Base-by-base conservation (phyloP, 768 basidiomycete genomes). In the Mycena venus region DNA sequence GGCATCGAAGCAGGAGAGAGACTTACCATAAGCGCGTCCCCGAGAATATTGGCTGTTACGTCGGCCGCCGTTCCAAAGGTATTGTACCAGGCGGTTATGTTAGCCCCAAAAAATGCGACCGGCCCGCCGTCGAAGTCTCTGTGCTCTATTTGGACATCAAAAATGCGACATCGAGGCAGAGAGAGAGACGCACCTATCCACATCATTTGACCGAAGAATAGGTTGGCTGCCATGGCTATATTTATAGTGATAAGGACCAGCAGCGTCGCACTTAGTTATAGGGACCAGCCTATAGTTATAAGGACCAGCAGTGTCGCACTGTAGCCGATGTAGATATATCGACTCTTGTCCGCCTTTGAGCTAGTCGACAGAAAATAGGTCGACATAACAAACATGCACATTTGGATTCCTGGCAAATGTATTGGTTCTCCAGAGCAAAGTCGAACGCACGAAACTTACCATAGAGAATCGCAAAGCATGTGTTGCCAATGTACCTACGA, bases 21-120 rank as follows among this genome's bases (percentile, higher is more conserved):
- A 21, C n/a, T 21, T 32, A 69, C 70, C 86, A 87, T 80, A 25
- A 86, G 65, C 0, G 70, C 85, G 38, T 85, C 83, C 15, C 79
- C 80, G 75, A 85, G 77, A 3, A 85, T 70, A 53, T 85, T 83
- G 1, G 85, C 65, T 1, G 79, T n/a, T 17, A 74, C 62, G 25
- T 79, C 66, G 19, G 82, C 80, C 4, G 79, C 76, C 15, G 79
- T 73, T 7, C 84, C 83, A 25, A 84, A 62, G 4, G 81, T 83
- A 49, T 82, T 79, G 64, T 79, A 82, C 86, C 86, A 86, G 0
- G 72, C 70, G 0, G 81, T 79, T 2, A 70, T 42, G 64, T 81
- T 73, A 6, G 36, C 36, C 11, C n/a, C 68, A 68, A 82, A 80
- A 60, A 83, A 86, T n/a, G 77, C 83, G 5, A 79, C 75, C 4